A percentile compares a stretch with the other conserved stretches of the same genome.
Evolutionary conservation across 2,329 filamentous ascomycete species (phyloP).

Genomic region (Phyllosticta citribraziliensis): DNA sequence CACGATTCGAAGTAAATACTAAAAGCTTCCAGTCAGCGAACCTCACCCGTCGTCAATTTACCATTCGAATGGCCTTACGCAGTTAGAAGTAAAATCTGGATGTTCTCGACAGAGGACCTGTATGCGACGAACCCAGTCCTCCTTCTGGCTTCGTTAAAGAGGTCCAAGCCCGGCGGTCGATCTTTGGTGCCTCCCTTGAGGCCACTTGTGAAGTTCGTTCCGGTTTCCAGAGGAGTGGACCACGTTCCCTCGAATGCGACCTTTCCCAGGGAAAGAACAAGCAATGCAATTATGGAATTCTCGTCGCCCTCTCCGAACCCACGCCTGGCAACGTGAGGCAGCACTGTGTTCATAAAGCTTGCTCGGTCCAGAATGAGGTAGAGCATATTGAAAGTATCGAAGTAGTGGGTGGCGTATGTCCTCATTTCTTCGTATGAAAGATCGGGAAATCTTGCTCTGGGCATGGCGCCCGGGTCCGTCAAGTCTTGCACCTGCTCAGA

Average conservation of each 20-base stretch:
- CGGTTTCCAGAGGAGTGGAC: slow-evolving; percentile 39
- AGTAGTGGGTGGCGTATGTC: slow-evolving; percentile 9
- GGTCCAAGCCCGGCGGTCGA: slow-evolving; percentile 46
- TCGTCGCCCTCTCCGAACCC: slow-evolving; percentile 42
- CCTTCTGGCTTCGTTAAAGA: slow-evolving; percentile 54
- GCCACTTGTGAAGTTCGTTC: slow-evolving; percentile 33
- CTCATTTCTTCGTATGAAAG: slow-evolving; percentile 10
- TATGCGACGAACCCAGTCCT: slow-evolving; percentile 49
- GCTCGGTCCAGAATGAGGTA: slow-evolving; percentile 10
- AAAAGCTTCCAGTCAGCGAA: neutral
- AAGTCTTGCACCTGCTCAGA: neutral
- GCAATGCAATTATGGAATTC: slow-evolving; percentile 43
- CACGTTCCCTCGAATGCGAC: slow-evolving; percentile 43
- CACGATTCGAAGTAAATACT: slow-evolving; percentile 44
- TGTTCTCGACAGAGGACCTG: slow-evolving; percentile 47
- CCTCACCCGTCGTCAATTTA: neutral
- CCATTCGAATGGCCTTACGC: slow-evolving; percentile 32
- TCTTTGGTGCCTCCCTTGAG: slow-evolving; percentile 42
- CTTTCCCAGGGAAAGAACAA: slow-evolving; percentile 51
- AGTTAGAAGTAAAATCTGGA: slow-evolving; percentile 49
- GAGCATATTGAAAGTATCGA: slow-evolving; percentile 11
- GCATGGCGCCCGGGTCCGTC: neutral
- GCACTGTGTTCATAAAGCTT: slow-evolving; percentile 2
- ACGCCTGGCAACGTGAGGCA: slow-evolving; percentile 30
- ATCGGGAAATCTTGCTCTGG: slow-evolving; percentile 3